phyloP scores from a whole-genome alignment of 2,329 filamentous ascomycete genomes.

The Claviceps paspali region DNA sequence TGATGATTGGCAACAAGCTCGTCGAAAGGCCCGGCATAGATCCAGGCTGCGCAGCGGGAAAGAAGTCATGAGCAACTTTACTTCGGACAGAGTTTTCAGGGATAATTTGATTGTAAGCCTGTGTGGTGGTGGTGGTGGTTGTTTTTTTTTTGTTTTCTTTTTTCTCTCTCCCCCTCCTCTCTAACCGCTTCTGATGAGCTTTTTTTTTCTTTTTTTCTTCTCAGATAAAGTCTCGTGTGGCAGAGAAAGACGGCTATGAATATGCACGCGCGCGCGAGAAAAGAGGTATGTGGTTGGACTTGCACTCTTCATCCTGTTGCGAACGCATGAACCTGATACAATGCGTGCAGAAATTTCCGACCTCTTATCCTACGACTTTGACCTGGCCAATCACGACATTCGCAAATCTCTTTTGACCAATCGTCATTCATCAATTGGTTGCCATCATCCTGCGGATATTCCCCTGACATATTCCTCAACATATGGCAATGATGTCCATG shows the following conservation, averaged over 20 bases:
- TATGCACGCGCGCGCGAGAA: background rate
- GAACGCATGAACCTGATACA: too few relatives aligned
- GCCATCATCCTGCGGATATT: background rate
- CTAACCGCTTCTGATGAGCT: too few relatives aligned
- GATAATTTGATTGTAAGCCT: conserved; percentile 4
- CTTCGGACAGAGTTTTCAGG: conserved; percentile 18
- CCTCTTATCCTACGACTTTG: conserved; percentile 3
- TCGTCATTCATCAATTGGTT: too few relatives aligned
- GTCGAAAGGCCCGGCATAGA: conserved; percentile 4
- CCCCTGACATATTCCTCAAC: background rate
- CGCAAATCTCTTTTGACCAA: background rate
- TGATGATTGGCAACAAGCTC: background rate
- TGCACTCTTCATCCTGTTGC: background rate
- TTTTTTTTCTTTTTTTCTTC: background rate
- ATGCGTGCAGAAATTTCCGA: conserved; percentile 1
- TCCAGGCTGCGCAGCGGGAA: conserved; percentile 21
- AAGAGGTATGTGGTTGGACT: background rate
- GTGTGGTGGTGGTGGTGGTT: too few relatives aligned
- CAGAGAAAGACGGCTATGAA: background rate
- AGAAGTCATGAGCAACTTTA: conserved; percentile 40
- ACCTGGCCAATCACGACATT: background rate
- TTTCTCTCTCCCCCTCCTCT: too few relatives aligned
- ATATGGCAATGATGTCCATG: background rate
- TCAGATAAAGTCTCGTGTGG: conserved; percentile 4
- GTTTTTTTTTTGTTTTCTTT: too few relatives aligned